Evolutionary conservation across 2,329 filamentous ascomycete genomes (phyloP).

Genomic region (Fusarium nurragi): DNA sequence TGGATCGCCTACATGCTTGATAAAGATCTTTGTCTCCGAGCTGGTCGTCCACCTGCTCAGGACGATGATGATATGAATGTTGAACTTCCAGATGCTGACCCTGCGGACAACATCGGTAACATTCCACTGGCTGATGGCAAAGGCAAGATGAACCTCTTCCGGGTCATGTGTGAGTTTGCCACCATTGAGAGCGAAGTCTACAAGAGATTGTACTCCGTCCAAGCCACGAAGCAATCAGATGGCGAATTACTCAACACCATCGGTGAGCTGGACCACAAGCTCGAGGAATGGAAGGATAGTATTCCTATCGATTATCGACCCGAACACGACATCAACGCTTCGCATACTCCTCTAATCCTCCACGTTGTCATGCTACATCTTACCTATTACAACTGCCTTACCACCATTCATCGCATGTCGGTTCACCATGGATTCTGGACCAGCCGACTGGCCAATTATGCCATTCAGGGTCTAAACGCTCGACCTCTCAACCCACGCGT

Average conservation of each 20-base stretch:
- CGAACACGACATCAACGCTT: slow-evolving; percentile 93
- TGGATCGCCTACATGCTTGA: slow-evolving; percentile 74
- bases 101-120: slow-evolving; percentile 91
- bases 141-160: slow-evolving; percentile 93
- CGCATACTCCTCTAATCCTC: slow-evolving; percentile 90
- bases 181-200: slow-evolving; percentile 95
- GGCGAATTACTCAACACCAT: slow-evolving; percentile 95
- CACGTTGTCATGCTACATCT: slow-evolving; percentile 96
- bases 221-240: slow-evolving; percentile 89
- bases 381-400: slow-evolving; percentile 96
- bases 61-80: slow-evolving; percentile 88
- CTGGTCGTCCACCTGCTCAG: slow-evolving; percentile 68
- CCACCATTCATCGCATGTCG: slow-evolving; percentile 98
- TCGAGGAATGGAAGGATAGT: slow-evolving; percentile 96
- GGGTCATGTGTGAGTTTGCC: slow-evolving; percentile 90
- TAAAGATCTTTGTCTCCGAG: slow-evolving; percentile 69
- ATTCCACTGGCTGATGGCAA: slow-evolving; percentile 90
- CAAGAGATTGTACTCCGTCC: slow-evolving; percentile 90
- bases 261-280: slow-evolving; percentile 85
- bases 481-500: slow-evolving; percentile 91
- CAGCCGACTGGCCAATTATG: slow-evolving; percentile 91
- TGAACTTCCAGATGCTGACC: slow-evolving; percentile 90
- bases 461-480: slow-evolving; percentile 92
- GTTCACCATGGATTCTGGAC: slow-evolving; percentile 99
- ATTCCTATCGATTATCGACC: slow-evolving; percentile 97